Base-by-base conservation (phyloP, 108 stramenopile species). In the Skeletonema marinoi region DNA sequence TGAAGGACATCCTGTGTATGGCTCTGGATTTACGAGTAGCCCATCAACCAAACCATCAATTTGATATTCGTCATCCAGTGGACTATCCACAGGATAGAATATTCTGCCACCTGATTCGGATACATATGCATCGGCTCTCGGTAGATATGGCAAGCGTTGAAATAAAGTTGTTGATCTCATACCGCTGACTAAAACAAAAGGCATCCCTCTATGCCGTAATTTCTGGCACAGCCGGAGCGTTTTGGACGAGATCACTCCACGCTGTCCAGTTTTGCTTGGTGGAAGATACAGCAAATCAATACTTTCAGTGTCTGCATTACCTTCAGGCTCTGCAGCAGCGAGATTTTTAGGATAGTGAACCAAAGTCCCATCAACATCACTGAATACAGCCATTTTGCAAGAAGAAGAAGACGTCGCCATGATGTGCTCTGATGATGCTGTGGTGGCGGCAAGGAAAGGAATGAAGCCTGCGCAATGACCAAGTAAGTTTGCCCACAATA, bases 311-410 rank as follows among this genome's bases (percentile, higher is more conserved):
- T 46, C 58, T 21, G n/a, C 38, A 13, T 33, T 33, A 36, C 21
- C 8, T n/a, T 32, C 7, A 30, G 36, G 36, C 39, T 41, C 39
- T 2, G 48, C 42, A 12, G 25, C 25, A 25, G 25, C 25, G 0
- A 21, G 51, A 51, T 76, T 54, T 35, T 32, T 33, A n/a, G 88
- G 90, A 74, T 92, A 95, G 62, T 95, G 91, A 0, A 92, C 82
- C 3, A 92, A 71, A n/a, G 93, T 91, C 1, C 93, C 91, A 67
- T 95, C 93, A 14, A 95, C 73, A 73, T 95, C 93, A 32, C 89
- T 89, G 74, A 91, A 92, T 9, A 90, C 84, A 10, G 88, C 66
- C n/a, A 17, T 25, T 39, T 70, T 54, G 60, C 36, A 71, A 7
- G 70, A 17, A 17, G 25, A 71, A 9, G 25, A 60, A 30, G 13